Conservation (phyloP, 148 eudicot genomes). For the Rhododendron henanense region DNA sequence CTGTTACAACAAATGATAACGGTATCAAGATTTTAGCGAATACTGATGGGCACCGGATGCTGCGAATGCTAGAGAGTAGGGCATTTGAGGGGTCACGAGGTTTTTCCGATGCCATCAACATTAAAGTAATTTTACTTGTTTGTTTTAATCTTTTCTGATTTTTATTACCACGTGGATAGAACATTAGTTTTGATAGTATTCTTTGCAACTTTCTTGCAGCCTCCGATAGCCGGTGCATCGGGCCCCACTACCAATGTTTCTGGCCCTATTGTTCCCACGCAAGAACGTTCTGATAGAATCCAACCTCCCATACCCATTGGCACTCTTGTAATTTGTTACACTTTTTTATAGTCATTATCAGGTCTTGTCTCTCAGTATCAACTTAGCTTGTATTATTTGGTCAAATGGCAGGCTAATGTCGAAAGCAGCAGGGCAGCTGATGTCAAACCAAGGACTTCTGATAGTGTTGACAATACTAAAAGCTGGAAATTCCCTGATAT, state of each 20-base stretch:
- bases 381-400: constrained; percentile 3
- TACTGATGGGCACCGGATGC: constrained; percentile 53
- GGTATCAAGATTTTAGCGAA: constrained; percentile 59
- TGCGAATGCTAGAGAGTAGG: constrained; percentile 49
- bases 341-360: not conserved
- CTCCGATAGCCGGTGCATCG: constrained; percentile 33
- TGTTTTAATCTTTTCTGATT: not conserved
- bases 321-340: constrained; percentile 30
- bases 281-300: constrained; percentile 46
- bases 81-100: constrained; percentile 49
- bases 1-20: constrained; percentile 54
- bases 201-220: constrained; percentile 30
- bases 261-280: constrained; percentile 20
- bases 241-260: constrained; percentile 40
- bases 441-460: constrained; percentile 43
- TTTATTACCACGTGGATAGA: no score
- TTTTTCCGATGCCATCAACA: constrained; percentile 39
- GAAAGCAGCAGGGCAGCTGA: constrained; percentile 49
- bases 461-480: constrained; percentile 32
- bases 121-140: constrained; percentile 29
- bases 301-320: constrained; percentile 42
- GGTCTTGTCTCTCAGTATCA: not conserved
- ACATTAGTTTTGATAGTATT: constrained; percentile 5
- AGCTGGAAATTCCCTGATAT: constrained; percentile 50
- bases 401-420: constrained; percentile 31